phyloP scores from a whole-genome alignment of 306 rosid genomes.

The Dalbergia cultrata region DNA sequence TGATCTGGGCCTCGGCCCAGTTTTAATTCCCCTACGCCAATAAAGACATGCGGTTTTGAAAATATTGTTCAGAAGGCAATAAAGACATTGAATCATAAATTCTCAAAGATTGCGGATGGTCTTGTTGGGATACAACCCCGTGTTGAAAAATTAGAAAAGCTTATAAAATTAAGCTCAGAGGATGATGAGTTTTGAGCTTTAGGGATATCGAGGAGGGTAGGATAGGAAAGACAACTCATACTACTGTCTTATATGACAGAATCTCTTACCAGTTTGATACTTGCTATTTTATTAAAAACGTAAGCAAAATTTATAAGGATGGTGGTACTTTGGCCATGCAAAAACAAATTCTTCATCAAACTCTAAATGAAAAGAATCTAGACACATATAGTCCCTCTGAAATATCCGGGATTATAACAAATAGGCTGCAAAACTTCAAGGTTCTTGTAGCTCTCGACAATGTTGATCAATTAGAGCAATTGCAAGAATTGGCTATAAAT shows the following conservation, averaged over 20 bases:
- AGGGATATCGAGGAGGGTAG: constrained; percentile 46
- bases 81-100: constrained; percentile 17
- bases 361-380: no score
- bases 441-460: no score
- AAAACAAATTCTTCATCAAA: no score
- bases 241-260: constrained; percentile 14
- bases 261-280: constrained; percentile 39
- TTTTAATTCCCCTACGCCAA: no score
- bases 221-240: constrained; percentile 46
- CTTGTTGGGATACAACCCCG: constrained; percentile 43
- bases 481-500: no score
- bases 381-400: no score
- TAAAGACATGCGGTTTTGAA: not conserved
- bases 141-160: constrained; percentile 17
- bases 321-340: no score
- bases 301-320: constrained; percentile 14
- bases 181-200: not conserved
- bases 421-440: no score
- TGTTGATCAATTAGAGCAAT: no score
- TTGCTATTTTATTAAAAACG: constrained; percentile 17
- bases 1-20: no score
- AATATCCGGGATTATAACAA: no score
- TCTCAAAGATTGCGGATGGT: constrained; percentile 3
- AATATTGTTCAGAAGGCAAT: constrained; percentile 17
- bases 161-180: not conserved